phyloP scores from a whole-genome alignment of 2,329 filamentous ascomycete species.

The Fusarium sp. region DNA sequence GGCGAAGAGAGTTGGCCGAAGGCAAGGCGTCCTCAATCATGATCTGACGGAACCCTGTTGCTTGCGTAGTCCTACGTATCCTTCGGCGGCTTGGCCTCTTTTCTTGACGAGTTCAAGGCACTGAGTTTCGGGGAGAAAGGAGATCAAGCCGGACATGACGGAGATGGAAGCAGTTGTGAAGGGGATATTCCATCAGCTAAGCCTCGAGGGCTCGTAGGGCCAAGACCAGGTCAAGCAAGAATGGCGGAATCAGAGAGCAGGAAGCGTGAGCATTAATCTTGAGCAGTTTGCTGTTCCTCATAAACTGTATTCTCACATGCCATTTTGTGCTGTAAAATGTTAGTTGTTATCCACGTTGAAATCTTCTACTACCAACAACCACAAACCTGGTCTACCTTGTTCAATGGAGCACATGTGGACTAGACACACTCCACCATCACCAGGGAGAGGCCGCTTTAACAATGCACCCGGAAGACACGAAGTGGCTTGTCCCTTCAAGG shows the following conservation, averaged over 20 bases:
- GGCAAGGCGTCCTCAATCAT: not conserved
- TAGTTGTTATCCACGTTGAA: not conserved
- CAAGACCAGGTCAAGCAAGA: not conserved
- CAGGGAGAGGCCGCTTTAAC: slow-evolving; percentile 88
- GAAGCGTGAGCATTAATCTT: not conserved
- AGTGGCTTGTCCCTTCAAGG: slow-evolving; percentile 80
- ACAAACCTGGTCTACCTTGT: slow-evolving; percentile 66
- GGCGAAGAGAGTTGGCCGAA: not conserved
- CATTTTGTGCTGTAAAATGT: slow-evolving; percentile 15
- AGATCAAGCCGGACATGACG: not conserved
- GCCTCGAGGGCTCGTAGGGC: not conserved
- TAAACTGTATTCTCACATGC: slow-evolving; percentile 7
- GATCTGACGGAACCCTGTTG: not conserved
- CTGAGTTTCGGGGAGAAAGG: not conserved
- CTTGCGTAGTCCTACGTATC: not conserved
- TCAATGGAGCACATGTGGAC: slow-evolving; percentile 81
- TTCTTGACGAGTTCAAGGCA: not conserved
- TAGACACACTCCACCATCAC: slow-evolving; percentile 79
- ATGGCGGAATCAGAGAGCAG: not conserved
- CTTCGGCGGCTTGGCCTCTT: not conserved
- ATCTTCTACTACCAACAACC: not conserved
- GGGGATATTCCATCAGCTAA: not conserved
- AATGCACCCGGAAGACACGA: slow-evolving; percentile 91
- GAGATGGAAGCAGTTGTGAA: not conserved
- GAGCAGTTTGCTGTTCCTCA: not conserved